Evolutionary conservation across 1,139 yeast species (phyloP), one percentile per base, ranked within the genome.

Genomic region (Hanseniaspora sp.): DNA sequence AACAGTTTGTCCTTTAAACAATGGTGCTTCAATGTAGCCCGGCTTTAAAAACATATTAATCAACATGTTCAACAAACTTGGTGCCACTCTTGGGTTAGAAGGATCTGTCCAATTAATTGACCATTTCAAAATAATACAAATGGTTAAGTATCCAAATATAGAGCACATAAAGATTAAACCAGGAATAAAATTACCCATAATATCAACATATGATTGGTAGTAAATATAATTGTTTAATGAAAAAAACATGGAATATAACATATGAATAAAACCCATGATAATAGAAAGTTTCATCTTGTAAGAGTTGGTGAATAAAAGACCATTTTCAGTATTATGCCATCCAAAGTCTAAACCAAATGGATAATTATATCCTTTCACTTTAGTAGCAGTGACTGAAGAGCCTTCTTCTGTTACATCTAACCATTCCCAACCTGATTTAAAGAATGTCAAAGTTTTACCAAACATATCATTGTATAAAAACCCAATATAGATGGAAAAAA

Each of bases 321-420:
- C 80, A 67, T 84, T 84, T 62, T 84, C 94, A 45, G 92, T 73
- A 23, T 92, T 90, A 66, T 84, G 94, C 94, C 94, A 84, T 1
- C 80, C 82, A 53, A 81, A 79, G 67, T 84, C 94, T 57, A 84
- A 69, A 53, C 94, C 94, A 62, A 83, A 69, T 13, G 79, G 71
- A 63, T 83, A 84, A 9, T 76, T 75, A 7, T 88, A 87, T 7
- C 45, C 48, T 9, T 46, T 28, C 37, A 72, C 74, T 57, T 73
- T 70, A 15, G 68, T 71, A 12, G 83, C 90, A 46, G 70, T 70
- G 49, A 83, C 69, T 5, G 78, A 67, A 45, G 82, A 81, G 45
- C 88, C 87, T 52, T 69, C 69, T 57, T 77, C 68, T 65, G 80
- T 82, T 41, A 74, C 61, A 54, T 72, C 72, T 18, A 86, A 86